phyloP scores from a whole-genome alignment of 1,284 basidiomycete genomes.

The Ustilago tritici region DNA sequence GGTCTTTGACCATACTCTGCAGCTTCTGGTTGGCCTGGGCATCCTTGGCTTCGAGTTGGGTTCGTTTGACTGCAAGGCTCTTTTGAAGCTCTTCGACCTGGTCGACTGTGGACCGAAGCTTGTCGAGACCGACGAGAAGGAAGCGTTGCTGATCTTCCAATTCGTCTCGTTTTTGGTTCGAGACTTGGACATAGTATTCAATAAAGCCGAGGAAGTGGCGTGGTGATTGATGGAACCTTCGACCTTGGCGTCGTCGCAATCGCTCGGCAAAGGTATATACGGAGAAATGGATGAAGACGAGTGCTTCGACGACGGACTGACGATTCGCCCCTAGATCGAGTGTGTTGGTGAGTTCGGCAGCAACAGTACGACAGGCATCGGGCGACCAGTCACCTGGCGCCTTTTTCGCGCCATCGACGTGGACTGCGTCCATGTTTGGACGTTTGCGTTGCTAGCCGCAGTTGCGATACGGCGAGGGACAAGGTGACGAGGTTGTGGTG shows the following conservation, averaged over 20 bases:
- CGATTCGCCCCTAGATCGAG: constrained; percentile 65
- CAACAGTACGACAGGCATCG: constrained; percentile 68
- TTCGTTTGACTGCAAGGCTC: constrained; percentile 92
- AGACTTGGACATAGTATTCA: constrained; percentile 95
- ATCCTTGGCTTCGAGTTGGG: constrained; percentile 92
- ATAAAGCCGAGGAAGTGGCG: constrained; percentile 99
- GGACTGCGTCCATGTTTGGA: constrained; percentile 46
- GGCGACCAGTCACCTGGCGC: constrained; percentile 69
- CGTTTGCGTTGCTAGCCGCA: background rate
- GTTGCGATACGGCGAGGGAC: background rate
- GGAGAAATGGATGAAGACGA: constrained; percentile 92
- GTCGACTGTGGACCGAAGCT: constrained; percentile 94
- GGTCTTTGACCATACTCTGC: constrained; percentile 96
- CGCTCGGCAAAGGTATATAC: constrained; percentile 89
- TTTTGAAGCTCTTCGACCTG: constrained; percentile 80
- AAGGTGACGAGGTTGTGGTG: background rate
- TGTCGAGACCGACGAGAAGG: constrained; percentile 97
- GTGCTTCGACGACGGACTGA: constrained; percentile 81
- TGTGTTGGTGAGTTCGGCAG: constrained; percentile 61
- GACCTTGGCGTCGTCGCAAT: constrained; percentile 88
- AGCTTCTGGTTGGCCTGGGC: constrained; percentile 96
- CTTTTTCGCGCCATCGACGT: constrained; percentile 51
- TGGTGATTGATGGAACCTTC: constrained; percentile 96
- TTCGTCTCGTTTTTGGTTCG: constrained; percentile 97
- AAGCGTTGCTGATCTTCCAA: constrained; percentile 99